A percentile compares a stretch with the other conserved stretches of the same genome.
Evolutionary conservation across 192 early-diverging fungal species (phyloP).

Genomic region (Cladochytrium replicatum): DNA sequence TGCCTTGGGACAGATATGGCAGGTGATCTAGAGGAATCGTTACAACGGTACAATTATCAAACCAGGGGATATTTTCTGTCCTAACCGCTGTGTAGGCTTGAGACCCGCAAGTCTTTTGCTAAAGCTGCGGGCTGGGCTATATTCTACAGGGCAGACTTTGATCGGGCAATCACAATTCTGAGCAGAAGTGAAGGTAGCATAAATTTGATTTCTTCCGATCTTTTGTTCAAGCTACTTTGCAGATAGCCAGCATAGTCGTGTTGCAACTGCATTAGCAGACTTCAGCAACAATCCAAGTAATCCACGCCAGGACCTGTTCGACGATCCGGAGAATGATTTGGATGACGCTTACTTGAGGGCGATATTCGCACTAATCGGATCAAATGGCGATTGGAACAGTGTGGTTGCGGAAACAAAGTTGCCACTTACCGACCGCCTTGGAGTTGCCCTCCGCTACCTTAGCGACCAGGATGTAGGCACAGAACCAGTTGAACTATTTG

Average conservation of each 20-base stretch:
- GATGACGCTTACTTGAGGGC: conserved; percentile 69
- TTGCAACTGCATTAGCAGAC: conserved; percentile 62
- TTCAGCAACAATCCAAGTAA: conserved; percentile 10
- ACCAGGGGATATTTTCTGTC: background rate
- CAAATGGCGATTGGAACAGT: conserved; percentile 63
- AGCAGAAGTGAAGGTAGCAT: conserved; percentile 25
- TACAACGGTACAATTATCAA: background rate
- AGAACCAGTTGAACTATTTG: background rate
- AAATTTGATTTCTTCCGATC: background rate
- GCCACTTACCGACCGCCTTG: conserved; percentile 66
- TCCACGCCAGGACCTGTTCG: conserved; percentile 56
- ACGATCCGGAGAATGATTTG: conserved; percentile 46
- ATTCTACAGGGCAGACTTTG: conserved; percentile 64
- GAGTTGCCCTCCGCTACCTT: conserved; percentile 77
- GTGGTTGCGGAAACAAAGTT: conserved; percentile 65
- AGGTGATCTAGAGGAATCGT: conserved; percentile 25
- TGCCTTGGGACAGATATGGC: conserved; percentile 39
- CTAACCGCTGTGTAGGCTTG: conserved; percentile 38
- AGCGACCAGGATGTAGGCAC: conserved; percentile 62
- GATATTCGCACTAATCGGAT: conserved; percentile 81
- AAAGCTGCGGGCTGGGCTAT: conserved; percentile 82
- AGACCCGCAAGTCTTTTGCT: conserved; percentile 58
- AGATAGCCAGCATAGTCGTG: conserved; percentile 75
- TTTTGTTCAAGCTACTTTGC: conserved; percentile 2
- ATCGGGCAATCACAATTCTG: conserved; percentile 63